Base-by-base conservation (phyloP, 306 rosid species). In the Gastrolobium bilobum region DNA sequence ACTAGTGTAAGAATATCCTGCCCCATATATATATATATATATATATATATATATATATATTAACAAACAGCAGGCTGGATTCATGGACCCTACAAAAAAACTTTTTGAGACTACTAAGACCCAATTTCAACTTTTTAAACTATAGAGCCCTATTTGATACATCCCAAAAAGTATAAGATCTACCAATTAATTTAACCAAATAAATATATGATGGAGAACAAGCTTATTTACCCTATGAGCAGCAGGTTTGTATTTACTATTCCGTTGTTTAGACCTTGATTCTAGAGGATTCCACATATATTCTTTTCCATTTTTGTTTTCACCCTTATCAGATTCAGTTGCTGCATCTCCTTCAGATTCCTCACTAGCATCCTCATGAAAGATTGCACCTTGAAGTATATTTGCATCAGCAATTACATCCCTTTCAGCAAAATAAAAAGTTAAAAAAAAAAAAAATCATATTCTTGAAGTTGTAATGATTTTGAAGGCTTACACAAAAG, bases 301-400 rank as follows among this genome's bases (percentile, higher is more conserved):
- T 70, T 92, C 97, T 83, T 87, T 92, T 56, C 90, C 94, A 43
- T 81, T 92, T 53, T 29, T 75, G 68, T 57, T 84, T 82, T 84
- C 94, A 63, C 78, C 74, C 62, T 75, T 88, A 58, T 81, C 87
- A 75, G 80, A 79, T 71, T 73, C 86, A 82, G 43, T 71, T 15
- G 39, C 53, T 58, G 77, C 86, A 57, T 63, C 42, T 31, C 68
- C 89, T 3, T 86, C 93, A 52, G 61, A 78, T 75, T 79, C 90
- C 68, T 90, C 96, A 78, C 64, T 76, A 33, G 80, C 74, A 85
- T 95, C 99, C 77, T 95, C 99, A 70, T 95, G 98, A 84, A 95
- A 95, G 82, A 95, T 95, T 65, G 96, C 97, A 77, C 99, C 98
- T 95, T 95, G 99, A 65, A 93, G 89, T 89, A 95, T 95, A 77